These are phyloP conservation scores for Cadophora sp. DNA, from an alignment of 2,329 filamentous ascomycete species.

Conservation along the genomic window DNA sequence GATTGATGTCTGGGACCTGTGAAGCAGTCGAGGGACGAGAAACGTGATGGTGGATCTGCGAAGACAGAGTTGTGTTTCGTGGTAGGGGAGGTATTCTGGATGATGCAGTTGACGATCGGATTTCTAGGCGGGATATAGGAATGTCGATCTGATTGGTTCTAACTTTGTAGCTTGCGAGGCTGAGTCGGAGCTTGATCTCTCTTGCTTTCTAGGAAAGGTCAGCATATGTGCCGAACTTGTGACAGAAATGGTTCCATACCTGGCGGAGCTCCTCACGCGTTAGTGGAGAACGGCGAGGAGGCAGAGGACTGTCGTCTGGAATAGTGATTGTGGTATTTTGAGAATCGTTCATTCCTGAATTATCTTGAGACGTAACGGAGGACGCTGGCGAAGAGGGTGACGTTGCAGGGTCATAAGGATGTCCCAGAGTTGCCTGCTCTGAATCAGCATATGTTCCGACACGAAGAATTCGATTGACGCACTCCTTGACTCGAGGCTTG, in stretches of 20 bases:
- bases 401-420: background rate
- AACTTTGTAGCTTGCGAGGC: conserved; percentile 77
- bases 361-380: conserved; percentile 23
- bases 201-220: conserved; percentile 60
- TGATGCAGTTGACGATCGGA: conserved; percentile 38
- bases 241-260: conserved; percentile 24
- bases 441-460: background rate
- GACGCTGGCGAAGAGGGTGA: conserved; percentile 14
- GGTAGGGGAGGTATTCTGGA: conserved; percentile 4
- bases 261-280: conserved; percentile 30
- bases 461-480: background rate
- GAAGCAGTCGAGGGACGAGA: conserved; percentile 11
- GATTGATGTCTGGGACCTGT: conserved; percentile 14
- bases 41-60: background rate
- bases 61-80: background rate
- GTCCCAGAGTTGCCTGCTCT: background rate
- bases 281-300: conserved; percentile 9
- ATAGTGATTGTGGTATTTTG: conserved; percentile 38
- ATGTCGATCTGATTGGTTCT: conserved; percentile 73
- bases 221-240: background rate
- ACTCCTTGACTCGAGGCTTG: background rate
- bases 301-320: conserved; percentile 28
- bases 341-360: conserved; percentile 33
- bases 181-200: conserved; percentile 70
- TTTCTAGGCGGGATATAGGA: conserved; percentile 65